phyloP scores from a whole-genome alignment of 345 rosid genomes.

The Raphanus raphanistrum region DNA sequence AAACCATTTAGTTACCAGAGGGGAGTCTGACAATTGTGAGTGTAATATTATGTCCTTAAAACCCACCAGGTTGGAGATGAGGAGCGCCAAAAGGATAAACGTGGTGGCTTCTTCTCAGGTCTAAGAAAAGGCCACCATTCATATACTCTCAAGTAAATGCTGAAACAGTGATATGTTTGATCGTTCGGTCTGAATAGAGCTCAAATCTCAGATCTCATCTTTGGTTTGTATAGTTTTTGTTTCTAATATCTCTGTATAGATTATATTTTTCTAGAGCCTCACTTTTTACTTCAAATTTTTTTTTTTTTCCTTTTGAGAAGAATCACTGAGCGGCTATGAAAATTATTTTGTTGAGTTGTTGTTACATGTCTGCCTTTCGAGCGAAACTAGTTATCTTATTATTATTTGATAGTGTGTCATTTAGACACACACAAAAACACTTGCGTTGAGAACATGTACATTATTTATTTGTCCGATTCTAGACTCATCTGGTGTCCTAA shows the following conservation, averaged over 20 bases:
- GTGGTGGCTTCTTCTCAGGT: slow-evolving; percentile 50
- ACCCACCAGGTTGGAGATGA: slow-evolving; percentile 63
- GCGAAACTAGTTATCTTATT: neutral
- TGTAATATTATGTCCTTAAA: slow-evolving; percentile 3
- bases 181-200: slow-evolving; percentile 24
- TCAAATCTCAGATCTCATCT: slow-evolving; percentile 8
- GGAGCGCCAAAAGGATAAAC: slow-evolving; percentile 49
- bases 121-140: slow-evolving; percentile 53
- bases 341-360: neutral
- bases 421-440: slow-evolving; percentile 6
- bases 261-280: slow-evolving; percentile 16
- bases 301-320: neutral
- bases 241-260: slow-evolving; percentile 12
- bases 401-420: neutral
- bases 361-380: neutral
- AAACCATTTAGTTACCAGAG: neutral
- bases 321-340: neutral
- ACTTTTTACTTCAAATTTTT: neutral
- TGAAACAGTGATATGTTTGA: slow-evolving; percentile 24
- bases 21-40: neutral
- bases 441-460: slow-evolving; percentile 8
- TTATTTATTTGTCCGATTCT: slow-evolving; percentile 42
- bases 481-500: slow-evolving; percentile 75
- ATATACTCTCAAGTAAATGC: slow-evolving; percentile 19
- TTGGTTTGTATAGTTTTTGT: slow-evolving; percentile 44